Conservation (phyloP, 768 basidiomycete species). For the Phlebiopsis flavidoalba region DNA sequence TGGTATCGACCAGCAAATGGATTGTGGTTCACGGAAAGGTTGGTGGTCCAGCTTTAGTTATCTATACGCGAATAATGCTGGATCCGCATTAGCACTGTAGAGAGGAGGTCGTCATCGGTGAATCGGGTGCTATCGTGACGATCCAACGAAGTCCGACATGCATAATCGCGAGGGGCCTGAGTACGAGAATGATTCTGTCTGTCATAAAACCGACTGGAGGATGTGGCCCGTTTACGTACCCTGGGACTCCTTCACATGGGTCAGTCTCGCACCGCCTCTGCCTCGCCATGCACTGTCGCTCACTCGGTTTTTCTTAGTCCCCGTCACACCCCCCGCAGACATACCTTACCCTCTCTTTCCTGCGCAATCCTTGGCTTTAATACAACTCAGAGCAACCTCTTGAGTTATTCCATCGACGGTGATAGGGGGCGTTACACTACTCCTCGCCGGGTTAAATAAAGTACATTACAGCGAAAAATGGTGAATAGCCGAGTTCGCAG, state of each 20-base stretch:
- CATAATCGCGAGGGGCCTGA: slow-evolving; percentile 67
- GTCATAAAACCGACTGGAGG: slow-evolving; percentile 54
- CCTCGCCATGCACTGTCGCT: neutral
- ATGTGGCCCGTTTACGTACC: slow-evolving; percentile 64
- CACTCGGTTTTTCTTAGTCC: slow-evolving; percentile 36
- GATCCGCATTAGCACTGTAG: slow-evolving; percentile 22
- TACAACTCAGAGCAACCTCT: slow-evolving; percentile 57
- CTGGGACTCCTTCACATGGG: slow-evolving; percentile 52
- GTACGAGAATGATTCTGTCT: slow-evolving; percentile 40
- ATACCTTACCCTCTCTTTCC: slow-evolving; percentile 60
- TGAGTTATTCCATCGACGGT: slow-evolving; percentile 56
- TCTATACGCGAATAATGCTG: neutral
- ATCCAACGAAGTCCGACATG: slow-evolving; percentile 64
- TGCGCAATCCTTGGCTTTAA: slow-evolving; percentile 59
- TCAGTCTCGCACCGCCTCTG: slow-evolving; percentile 19
- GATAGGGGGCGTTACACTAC: slow-evolving; percentile 40
- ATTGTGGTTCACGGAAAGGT: slow-evolving; percentile 64
- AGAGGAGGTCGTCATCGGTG: slow-evolving; percentile 42
- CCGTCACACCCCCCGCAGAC: slow-evolving; percentile 53
- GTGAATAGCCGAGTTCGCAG: slow-evolving; percentile 54
- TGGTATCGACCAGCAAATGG: slow-evolving; percentile 57
- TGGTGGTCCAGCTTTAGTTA: slow-evolving; percentile 8
- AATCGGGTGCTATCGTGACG: slow-evolving; percentile 51
- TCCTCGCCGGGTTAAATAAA: slow-evolving; percentile 33
- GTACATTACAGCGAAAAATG: slow-evolving; percentile 48